These are phyloP conservation scores for Blattamonas nauphoetae DNA, from an alignment of 78 protist genomes.

Conservation along the genomic window DNA sequence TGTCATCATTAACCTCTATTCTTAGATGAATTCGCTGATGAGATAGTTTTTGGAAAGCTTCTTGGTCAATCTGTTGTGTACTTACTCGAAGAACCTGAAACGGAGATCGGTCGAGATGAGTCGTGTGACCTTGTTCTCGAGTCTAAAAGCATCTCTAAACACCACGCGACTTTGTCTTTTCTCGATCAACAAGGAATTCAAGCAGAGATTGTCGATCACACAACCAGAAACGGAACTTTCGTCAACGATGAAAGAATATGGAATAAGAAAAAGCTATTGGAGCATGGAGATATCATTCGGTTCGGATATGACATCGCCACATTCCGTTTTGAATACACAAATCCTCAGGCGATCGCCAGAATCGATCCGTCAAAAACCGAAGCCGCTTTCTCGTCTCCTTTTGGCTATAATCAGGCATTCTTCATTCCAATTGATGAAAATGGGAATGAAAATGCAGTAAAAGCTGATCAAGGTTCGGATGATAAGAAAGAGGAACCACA, in stretches of 20 bases:
- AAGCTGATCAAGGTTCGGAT: too few relatives aligned
- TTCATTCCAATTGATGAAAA: too few relatives aligned
- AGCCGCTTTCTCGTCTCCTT: too few relatives aligned
- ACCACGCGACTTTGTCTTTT: background rate
- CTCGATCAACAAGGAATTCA: background rate
- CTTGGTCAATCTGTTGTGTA: background rate
- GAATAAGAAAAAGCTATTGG: background rate
- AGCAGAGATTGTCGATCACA: background rate
- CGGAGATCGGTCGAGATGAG: background rate
- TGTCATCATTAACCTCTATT: too few relatives aligned
- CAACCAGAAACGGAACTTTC: background rate
- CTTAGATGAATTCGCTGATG: too few relatives aligned
- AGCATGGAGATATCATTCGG: background rate
- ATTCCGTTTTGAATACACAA: background rate
- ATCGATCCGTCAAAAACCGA: too few relatives aligned
- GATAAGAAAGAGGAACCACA: too few relatives aligned
- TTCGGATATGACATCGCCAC: background rate
- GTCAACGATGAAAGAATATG: background rate
- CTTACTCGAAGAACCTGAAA: background rate
- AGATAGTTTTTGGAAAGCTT: background rate
- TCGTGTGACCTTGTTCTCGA: background rate
- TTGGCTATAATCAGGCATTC: too few relatives aligned
- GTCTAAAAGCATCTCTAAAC: background rate
- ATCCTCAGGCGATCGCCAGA: background rate
- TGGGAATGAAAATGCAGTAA: too few relatives aligned